Evolutionary conservation across 1,284 basidiomycete species (phyloP).

Genomic region (Ustilago hordei): DNA sequence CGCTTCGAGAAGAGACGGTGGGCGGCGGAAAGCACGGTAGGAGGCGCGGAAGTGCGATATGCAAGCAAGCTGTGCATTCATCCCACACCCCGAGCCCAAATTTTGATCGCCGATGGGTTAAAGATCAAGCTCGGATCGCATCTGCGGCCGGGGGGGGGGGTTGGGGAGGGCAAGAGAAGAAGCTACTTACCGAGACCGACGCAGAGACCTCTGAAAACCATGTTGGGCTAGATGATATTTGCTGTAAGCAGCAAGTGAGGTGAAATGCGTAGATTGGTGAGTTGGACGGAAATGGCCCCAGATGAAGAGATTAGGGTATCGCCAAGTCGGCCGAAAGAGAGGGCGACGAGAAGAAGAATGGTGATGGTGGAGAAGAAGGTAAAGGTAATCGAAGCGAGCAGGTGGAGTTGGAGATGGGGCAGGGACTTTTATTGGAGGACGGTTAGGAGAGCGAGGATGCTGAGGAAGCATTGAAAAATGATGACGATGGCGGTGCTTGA

Average conservation of each 20-base stretch:
- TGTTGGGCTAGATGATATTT: constrained; percentile 18
- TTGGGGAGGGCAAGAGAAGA: background rate
- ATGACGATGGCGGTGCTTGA: constrained; percentile 12
- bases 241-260: background rate
- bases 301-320: background rate
- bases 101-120: background rate
- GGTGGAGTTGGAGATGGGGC: background rate
- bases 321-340: background rate
- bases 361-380: background rate
- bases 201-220: constrained; percentile 55
- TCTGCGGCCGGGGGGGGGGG: background rate
- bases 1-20: no score
- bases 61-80: background rate
- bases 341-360: background rate
- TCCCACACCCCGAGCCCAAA: background rate
- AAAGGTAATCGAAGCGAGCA: background rate
- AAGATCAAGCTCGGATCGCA: background rate
- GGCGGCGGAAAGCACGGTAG: background rate
- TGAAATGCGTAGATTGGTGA: background rate
- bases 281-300: background rate
- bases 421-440: constrained; percentile 13
- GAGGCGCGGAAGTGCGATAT: background rate
- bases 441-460: background rate
- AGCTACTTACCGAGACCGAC: constrained; percentile 53
- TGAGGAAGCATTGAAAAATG: constrained; percentile 11